Evolutionary conservation across 495 filamentous ascomycete genomes (phyloP), one percentile per base, ranked within the genome.

Genomic region (Aspergillus biplanus): DNA sequence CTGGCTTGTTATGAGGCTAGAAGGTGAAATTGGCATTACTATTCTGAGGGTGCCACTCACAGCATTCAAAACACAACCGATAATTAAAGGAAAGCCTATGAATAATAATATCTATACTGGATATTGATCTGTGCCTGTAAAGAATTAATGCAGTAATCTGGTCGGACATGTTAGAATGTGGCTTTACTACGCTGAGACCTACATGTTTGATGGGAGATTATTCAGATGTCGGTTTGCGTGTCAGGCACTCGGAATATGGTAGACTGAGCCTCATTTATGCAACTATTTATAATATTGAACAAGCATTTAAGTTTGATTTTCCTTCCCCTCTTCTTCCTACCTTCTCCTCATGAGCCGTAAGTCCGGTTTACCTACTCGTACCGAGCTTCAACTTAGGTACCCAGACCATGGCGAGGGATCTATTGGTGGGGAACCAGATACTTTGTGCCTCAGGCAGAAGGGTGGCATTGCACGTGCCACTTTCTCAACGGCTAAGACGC

Each of bases 61-160:
- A 33, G 84, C 88, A 68, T 87, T 84, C 56, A 92, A 84, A 70
- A 88, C 88, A 74, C 96, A 92, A 74, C 87, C 89, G 73, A 96
- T 90, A 62, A 89, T 89, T 27, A 27, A 27, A 39, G 86, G 85
- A 39, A 92, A 91, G 54, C 90, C 21, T 27, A 2, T 27, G 21
- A 27, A 27, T 27, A 27, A 27, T 27, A 27, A 27, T 27, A 27
- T 27, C 21, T 27, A 27, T 27, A 27, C 21, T 2, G 21, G 2
- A 27, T 27, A 27, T 27, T 27, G 21, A 27, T 27, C 21, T 27
- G 21, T 27, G 21, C 21, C 21, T 27, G 21, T 27, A 1, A 27
- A 2, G 2, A 27, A 27, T 27, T 2, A 27, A 27, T 27, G 21
- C 21, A 27, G 21, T 27, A 27, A 27, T 27, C 21, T 27, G 21